Percentiles rank a stretch among this genome's conserved stretches.
phyloP scores from a whole-genome alignment of 805 yeast genomes.

The Peterozyma xylosa region DNA sequence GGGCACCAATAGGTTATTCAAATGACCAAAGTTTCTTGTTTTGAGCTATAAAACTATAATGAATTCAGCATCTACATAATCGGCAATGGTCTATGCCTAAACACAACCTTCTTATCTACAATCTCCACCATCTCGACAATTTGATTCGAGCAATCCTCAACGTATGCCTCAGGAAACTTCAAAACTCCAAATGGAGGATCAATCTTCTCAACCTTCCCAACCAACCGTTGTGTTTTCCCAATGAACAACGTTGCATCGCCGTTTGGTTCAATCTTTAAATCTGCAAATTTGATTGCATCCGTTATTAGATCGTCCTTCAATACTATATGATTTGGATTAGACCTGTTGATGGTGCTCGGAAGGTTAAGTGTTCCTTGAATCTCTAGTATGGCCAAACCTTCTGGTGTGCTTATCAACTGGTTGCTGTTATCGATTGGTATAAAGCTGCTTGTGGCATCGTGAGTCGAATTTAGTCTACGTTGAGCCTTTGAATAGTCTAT shows the following conservation, averaged over 20 bases:
- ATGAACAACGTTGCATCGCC: conserved; percentile 49
- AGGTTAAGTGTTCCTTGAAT: conserved; percentile 67
- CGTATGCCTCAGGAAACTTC: conserved; percentile 27
- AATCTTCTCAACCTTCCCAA: conserved; percentile 52
- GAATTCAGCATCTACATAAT: conserved; percentile 41
- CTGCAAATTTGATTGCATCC: conserved; percentile 46
- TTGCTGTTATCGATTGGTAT: conserved; percentile 6
- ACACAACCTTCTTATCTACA: conserved; percentile 49
- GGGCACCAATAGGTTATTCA: too few relatives aligned
- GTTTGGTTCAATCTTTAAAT: conserved; percentile 33
- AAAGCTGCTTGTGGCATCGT: not conserved
- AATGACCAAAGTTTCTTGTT: too few relatives aligned
- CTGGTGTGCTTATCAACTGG: conserved; percentile 36
- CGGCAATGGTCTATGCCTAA: conserved; percentile 67
- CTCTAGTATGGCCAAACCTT: conserved; percentile 56
- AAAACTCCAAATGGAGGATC: conserved; percentile 63
- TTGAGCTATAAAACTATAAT: too few relatives aligned
- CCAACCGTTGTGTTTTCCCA: conserved; percentile 62
- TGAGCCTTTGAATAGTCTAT: conserved; percentile 12
- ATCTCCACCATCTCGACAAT: conserved; percentile 50
- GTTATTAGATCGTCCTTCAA: not conserved
- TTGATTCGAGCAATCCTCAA: not conserved
- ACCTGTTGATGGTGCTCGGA: conserved; percentile 24
- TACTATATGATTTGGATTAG: not conserved
- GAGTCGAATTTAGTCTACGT: conserved; percentile 6